phyloP scores from a whole-genome alignment of 2,329 filamentous ascomycete genomes.

The Penicillium vulpinum region DNA sequence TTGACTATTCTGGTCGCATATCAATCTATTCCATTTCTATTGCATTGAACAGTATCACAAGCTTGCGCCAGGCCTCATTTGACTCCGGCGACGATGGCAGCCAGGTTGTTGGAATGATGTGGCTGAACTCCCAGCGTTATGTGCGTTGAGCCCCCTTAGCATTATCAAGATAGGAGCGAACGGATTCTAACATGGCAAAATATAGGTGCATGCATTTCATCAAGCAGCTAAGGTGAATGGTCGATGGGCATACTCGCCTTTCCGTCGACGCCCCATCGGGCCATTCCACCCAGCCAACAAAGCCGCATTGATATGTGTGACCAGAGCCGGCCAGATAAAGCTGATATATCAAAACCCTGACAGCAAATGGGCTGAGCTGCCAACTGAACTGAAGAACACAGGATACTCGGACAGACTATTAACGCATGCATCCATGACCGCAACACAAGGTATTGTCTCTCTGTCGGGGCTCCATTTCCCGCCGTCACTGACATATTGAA shows the following conservation, averaged over 20 bases:
- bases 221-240: slow-evolving; percentile 64
- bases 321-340: slow-evolving; percentile 69
- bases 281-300: slow-evolving; percentile 69
- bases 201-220: slow-evolving; percentile 47
- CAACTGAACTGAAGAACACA: slow-evolving; percentile 72
- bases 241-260: slow-evolving; percentile 69
- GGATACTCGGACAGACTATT: slow-evolving; percentile 72
- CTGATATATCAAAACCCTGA: slow-evolving; percentile 77
- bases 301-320: slow-evolving; percentile 74
- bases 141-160: slow-evolving; percentile 23
- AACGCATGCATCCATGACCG: slow-evolving; percentile 74
- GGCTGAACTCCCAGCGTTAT: slow-evolving; percentile 66
- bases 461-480: slow-evolving; percentile 10
- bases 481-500: slow-evolving; percentile 9
- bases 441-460: slow-evolving; percentile 64
- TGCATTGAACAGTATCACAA: slow-evolving; percentile 70
- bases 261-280: slow-evolving; percentile 64
- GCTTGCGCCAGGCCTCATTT: slow-evolving; percentile 62
- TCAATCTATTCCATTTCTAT: slow-evolving; percentile 70
- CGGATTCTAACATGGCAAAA: slow-evolving; percentile 1
- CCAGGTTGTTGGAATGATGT: slow-evolving; percentile 79
- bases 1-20: slow-evolving; percentile 77
- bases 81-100: slow-evolving; percentile 74
- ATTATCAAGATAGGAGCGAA: background rate
- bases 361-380: slow-evolving; percentile 68